Percentiles rank a stretch among this genome's conserved stretches.
These are phyloP conservation scores for Fraxinus americana DNA, from an alignment of 257 asterid genomes.

Conservation along the genomic window DNA sequence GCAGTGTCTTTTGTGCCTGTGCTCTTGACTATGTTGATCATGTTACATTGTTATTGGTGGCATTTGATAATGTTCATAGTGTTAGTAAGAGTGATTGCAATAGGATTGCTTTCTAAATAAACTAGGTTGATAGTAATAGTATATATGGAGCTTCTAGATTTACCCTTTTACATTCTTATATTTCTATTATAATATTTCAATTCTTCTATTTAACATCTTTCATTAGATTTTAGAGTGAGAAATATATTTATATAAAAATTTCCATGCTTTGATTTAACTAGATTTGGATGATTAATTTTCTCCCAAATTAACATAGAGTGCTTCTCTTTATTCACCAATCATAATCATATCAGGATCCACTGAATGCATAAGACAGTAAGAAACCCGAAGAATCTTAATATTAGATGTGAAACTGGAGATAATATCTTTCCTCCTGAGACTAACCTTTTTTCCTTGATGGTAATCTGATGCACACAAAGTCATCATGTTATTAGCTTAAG, in stretches of 20 bases:
- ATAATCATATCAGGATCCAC: neutral
- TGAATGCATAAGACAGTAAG: neutral
- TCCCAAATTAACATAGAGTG: neutral
- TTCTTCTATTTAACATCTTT: neutral
- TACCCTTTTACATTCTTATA: neutral
- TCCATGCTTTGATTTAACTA: neutral
- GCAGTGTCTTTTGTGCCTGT: too few species aligned
- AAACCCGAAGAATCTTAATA: neutral
- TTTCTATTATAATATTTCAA: too few species aligned
- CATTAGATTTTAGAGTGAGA: neutral
- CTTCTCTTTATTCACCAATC: neutral
- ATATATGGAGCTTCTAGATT: neutral
- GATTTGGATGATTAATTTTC: neutral
- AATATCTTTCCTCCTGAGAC: neutral
- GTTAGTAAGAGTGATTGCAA: neutral
- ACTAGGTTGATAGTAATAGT: neutral
- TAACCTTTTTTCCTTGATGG: neutral
- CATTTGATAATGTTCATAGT: neutral
- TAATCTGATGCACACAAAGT: neutral
- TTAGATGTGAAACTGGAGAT: neutral
- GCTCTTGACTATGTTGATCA: neutral
- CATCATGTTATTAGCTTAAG: neutral
- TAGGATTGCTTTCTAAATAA: neutral
- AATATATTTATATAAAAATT: too few species aligned
- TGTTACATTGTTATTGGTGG: neutral